Evolutionary conservation across 352 stramenopile species (phyloP).

Genomic region (Globisporangium radiosum): DNA sequence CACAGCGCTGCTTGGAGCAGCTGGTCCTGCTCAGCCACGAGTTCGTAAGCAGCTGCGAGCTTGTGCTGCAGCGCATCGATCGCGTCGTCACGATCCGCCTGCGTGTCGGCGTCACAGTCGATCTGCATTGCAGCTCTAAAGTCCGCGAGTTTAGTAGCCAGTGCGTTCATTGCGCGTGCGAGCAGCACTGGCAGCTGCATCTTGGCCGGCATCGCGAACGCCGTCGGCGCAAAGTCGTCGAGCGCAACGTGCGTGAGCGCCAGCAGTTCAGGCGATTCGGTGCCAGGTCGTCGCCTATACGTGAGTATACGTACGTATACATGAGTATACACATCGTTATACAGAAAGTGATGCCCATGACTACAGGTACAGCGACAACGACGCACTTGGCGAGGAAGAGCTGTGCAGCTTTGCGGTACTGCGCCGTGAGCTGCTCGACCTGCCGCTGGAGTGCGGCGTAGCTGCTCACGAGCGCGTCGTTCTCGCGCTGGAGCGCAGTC

Average conservation of each 20-base stretch:
- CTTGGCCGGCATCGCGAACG: conserved; percentile 63
- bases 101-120: conserved; percentile 29
- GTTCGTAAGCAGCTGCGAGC: conserved; percentile 47
- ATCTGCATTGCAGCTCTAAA: conserved; percentile 56
- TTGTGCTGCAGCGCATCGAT: conserved; percentile 45
- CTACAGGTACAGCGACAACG: background rate
- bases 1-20: conserved; percentile 66
- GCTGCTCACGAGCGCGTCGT: conserved; percentile 46
- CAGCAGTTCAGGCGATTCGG: conserved; percentile 36
- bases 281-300: conserved; percentile 39
- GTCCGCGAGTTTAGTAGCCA: conserved; percentile 40
- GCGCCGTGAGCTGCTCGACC: conserved; percentile 51
- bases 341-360: background rate
- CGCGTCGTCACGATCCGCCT: conserved; percentile 18
- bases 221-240: conserved; percentile 56
- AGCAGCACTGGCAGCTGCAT: conserved; percentile 49
- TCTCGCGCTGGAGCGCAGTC: conserved; percentile 54
- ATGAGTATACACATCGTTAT: conserved; percentile 1
- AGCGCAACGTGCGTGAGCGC: conserved; percentile 48
- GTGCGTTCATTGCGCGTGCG: conserved; percentile 32
- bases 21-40: conserved; percentile 67
- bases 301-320: background rate
- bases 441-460: conserved; percentile 53
- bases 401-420: conserved; percentile 69
- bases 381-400: conserved; percentile 71